Evolutionary conservation across 768 basidiomycete genomes (phyloP).

Genomic region (Lactarius hatsudake): DNA sequence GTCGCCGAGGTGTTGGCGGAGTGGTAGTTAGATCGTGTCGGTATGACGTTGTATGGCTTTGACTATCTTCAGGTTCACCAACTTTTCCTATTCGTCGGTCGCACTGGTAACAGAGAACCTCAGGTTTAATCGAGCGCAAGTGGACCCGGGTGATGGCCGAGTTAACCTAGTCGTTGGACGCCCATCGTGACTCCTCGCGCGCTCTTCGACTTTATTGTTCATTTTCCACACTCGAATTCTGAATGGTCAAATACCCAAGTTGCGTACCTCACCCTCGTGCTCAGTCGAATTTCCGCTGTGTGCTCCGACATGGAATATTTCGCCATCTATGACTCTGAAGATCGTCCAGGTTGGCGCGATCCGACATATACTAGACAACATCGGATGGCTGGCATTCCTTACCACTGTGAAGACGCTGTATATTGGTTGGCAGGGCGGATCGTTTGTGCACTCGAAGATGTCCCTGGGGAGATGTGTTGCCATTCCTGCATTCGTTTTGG

Average conservation of each 20-base stretch:
- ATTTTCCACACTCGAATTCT: too few species aligned
- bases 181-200: too few species aligned
- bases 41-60: background rate
- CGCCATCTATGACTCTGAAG: background rate
- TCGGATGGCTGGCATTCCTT: background rate
- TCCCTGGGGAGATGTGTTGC: background rate
- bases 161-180: too few species aligned
- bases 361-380: background rate
- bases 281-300: background rate
- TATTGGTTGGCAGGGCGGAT: background rate
- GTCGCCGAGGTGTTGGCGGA: too few species aligned
- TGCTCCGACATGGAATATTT: background rate
- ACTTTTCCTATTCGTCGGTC: background rate
- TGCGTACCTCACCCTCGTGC: background rate
- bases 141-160: too few species aligned
- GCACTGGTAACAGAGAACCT: background rate
- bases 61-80: background rate
- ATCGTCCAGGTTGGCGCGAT: background rate
- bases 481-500: background rate
- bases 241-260: too few species aligned
- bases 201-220: too few species aligned
- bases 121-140: background rate
- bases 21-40: too few species aligned
- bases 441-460: background rate
- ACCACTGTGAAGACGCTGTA: background rate